These are phyloP conservation scores for Porphyrellus sp. DNA, from an alignment of 1,284 basidiomycete genomes.

Conservation along the genomic window DNA sequence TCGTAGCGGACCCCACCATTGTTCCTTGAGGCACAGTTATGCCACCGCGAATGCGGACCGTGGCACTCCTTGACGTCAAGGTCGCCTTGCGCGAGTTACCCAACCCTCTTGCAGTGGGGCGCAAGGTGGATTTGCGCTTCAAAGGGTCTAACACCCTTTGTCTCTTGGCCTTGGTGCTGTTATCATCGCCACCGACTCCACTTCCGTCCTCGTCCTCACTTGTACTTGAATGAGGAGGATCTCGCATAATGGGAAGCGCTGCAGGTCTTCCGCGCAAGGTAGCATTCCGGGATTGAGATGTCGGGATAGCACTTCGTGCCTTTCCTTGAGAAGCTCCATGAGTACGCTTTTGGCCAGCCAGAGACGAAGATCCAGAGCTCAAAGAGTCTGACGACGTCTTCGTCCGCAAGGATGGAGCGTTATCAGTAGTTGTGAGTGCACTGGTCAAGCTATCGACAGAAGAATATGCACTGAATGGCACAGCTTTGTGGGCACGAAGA, in stretches of 20 bases:
- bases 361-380: conserved; percentile 37
- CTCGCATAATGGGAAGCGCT: conserved; percentile 3
- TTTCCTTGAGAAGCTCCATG: conserved; percentile 13
- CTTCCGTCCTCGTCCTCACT: conserved; percentile 26
- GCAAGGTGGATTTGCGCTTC: conserved; percentile 31
- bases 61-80: conserved; percentile 12
- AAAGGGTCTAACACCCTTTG: conserved; percentile 30
- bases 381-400: conserved; percentile 44
- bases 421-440: conserved; percentile 44
- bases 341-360: conserved; percentile 38
- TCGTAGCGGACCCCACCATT: conserved; percentile 11
- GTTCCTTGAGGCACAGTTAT: conserved; percentile 14
- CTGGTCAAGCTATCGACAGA: conserved; percentile 41
- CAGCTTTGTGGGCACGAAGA: conserved; percentile 27
- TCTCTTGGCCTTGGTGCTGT: conserved; percentile 20
- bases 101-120: conserved; percentile 20
- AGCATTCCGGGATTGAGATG: conserved; percentile 20
- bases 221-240: conserved; percentile 21
- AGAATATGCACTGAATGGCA: conserved; percentile 36
- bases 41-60: conserved; percentile 9
- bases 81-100: conserved; percentile 16
- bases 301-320: neutral
- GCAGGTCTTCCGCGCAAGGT: conserved; percentile 29
- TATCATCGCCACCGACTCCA: conserved; percentile 7
- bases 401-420: conserved; percentile 45